These are phyloP conservation scores for Rhynchosporium graminicola DNA, from an alignment of 2,329 filamentous ascomycete genomes.

Conservation along the genomic window DNA sequence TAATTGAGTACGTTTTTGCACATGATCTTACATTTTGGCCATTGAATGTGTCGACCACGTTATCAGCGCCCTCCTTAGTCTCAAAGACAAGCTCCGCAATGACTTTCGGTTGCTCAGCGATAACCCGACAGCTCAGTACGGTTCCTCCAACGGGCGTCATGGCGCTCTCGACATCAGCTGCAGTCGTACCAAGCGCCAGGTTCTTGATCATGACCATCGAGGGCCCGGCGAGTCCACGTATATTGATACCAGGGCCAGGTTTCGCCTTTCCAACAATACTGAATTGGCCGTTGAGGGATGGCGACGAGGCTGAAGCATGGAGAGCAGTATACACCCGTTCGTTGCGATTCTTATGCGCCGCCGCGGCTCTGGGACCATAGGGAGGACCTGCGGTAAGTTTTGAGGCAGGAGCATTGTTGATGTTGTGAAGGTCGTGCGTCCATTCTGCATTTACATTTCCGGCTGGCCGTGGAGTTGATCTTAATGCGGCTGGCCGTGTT, in stretches of 20 bases:
- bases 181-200: constrained; percentile 79
- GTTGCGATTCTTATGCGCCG: constrained; percentile 32
- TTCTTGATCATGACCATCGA: constrained; percentile 76
- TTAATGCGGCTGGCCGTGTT: constrained; percentile 33
- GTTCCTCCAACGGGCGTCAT: constrained; percentile 74
- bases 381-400: constrained; percentile 44
- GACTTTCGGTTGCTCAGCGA: constrained; percentile 69
- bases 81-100: constrained; percentile 78
- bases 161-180: constrained; percentile 79
- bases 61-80: constrained; percentile 70
- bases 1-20: constrained; percentile 3
- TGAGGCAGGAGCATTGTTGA: constrained; percentile 46
- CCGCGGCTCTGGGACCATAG: constrained; percentile 35
- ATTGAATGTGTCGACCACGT: constrained; percentile 74
- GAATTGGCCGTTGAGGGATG: constrained; percentile 39
- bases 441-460: constrained; percentile 67
- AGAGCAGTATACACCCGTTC: constrained; percentile 35
- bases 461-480: constrained; percentile 34
- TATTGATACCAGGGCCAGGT: constrained; percentile 58
- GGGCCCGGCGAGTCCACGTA: constrained; percentile 72
- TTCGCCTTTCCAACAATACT: constrained; percentile 42
- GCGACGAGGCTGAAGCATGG: constrained; percentile 37
- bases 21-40: constrained; percentile 66
- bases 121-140: constrained; percentile 65
- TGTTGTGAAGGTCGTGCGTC: constrained; percentile 68